phyloP scores from a whole-genome alignment of 306 rosid genomes.

The Ormosia emarginata region DNA sequence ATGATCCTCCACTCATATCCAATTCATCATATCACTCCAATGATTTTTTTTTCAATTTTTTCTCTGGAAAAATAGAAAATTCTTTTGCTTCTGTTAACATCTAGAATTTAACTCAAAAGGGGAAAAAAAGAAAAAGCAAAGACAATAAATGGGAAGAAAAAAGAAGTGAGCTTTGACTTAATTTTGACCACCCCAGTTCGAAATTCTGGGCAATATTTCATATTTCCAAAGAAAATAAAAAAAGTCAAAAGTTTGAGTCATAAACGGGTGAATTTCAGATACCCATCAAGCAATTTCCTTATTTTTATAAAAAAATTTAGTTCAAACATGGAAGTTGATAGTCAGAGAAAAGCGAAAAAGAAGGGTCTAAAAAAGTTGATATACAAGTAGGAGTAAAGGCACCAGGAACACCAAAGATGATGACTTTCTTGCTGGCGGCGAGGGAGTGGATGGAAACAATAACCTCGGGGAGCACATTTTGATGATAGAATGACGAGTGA shows the following conservation, averaged over 20 bases:
- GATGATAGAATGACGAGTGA: too few relatives aligned
- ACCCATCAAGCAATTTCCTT: neutral
- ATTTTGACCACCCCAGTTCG: neutral
- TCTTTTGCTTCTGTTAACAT: neutral
- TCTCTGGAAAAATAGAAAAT: neutral
- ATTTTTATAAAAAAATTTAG: too few relatives aligned
- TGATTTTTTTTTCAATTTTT: too few relatives aligned
- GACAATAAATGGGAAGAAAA: neutral
- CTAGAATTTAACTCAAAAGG: neutral
- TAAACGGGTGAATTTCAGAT: neutral
- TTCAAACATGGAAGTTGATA: neutral
- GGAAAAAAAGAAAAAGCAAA: neutral
- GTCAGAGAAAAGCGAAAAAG: neutral
- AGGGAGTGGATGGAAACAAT: slow-evolving; percentile 58
- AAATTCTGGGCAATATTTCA: neutral
- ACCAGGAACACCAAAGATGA: slow-evolving; percentile 89
- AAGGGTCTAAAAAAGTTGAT: slow-evolving; percentile 3
- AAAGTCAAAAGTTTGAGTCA: neutral
- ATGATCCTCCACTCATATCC: neutral
- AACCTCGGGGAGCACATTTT: too few relatives aligned
- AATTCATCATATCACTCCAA: neutral
- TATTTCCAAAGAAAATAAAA: neutral
- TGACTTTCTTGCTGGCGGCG: slow-evolving; percentile 66
- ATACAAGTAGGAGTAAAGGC: slow-evolving; percentile 96
- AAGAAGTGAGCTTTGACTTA: neutral